Evolutionary conservation across 2,329 filamentous ascomycete species (phyloP).

Genomic region (Alternaria ethzedia): DNA sequence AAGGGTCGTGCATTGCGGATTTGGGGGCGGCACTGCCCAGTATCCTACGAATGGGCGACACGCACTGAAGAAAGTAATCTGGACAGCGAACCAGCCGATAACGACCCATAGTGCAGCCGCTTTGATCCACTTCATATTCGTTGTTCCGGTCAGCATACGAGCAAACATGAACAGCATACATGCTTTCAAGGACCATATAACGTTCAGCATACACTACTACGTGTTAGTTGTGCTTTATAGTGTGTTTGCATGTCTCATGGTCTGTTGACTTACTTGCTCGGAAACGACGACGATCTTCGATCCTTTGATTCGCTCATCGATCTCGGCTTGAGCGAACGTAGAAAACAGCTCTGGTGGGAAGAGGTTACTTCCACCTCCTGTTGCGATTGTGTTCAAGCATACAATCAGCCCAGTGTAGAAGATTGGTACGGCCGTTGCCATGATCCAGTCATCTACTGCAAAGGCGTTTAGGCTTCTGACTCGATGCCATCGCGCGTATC

Average conservation of each 20-base stretch:
- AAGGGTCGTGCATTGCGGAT: conserved; percentile 64
- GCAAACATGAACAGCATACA: conserved; percentile 65
- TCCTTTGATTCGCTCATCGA: conserved; percentile 52
- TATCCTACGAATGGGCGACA: conserved; percentile 64
- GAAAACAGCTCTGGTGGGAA: conserved; percentile 46
- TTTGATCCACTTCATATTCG: conserved; percentile 54
- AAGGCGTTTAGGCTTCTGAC: conserved; percentile 26
- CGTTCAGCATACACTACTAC: conserved; percentile 68
- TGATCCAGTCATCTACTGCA: conserved; percentile 40
- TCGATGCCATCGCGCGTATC: conserved; percentile 36
- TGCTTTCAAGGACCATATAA: conserved; percentile 63
- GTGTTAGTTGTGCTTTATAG: conserved; percentile 4
- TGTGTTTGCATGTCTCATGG: not conserved
- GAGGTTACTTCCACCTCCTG: conserved; percentile 54
- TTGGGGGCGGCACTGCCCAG: conserved; percentile 62
- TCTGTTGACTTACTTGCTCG: conserved; percentile 47
- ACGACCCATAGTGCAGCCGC: conserved; percentile 57
- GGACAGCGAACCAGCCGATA: conserved; percentile 58
- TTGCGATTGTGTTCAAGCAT: conserved; percentile 50
- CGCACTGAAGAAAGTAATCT: conserved; percentile 61
- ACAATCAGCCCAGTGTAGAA: conserved; percentile 53
- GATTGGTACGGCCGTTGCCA: conserved; percentile 33
- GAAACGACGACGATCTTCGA: conserved; percentile 55
- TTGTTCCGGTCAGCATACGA: conserved; percentile 59
- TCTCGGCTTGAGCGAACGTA: conserved; percentile 47